Evolutionary conservation across 2,329 filamentous ascomycete species (phyloP), one percentile per base, ranked within the genome.

Genomic region (Cercospora sp.): DNA sequence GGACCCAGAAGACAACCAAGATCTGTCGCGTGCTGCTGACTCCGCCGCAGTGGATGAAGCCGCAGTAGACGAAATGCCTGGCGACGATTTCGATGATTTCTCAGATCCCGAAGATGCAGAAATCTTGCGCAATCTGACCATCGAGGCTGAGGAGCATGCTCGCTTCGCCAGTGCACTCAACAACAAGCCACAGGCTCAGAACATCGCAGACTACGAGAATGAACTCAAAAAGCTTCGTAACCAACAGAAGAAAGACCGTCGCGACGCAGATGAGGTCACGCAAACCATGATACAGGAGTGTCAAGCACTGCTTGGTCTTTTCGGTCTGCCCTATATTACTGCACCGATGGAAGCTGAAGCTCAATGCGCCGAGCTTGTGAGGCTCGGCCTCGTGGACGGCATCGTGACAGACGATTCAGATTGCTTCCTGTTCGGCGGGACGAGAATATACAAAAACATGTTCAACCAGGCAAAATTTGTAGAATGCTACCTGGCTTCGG

Each of bases 311-410:
- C 87, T 99, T 20, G 87, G 89, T 5, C 87, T 97, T 8, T 99
- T 99, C 78, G 95, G 95, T 0, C 88, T 99, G 10, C 95, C 95
- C 0, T 99, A 99, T 77, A 90, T 99, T 73, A 99, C 94, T 0
- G 95, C 95, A 0, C 96, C 96, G 0, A 98, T 98, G 95, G 95
- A 99, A 85, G 95, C 95, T 0, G 95, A 99, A 84, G 95, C 95
- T 0, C 95, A 99, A 78, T 99, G 95, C 76, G 95, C 95, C 0
- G 92, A 97, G 80, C 87, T 99, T 3, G 94, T 99, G 0, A 82
- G 82, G 0, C 84, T 98, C 0, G 92, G 93, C 0, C 87, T 98
- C 0, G 96, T 99, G 8, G 96, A 99, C 78, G 95, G 96, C 12
- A 97, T 99, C 69, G 94, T 99, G 31, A 99, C 96, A 0, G 95